A percentile compares a stretch with the other conserved stretches of the same genome.
Conservation (phyloP, 768 basidiomycete genomes). For the Pleurotus platypus region DNA sequence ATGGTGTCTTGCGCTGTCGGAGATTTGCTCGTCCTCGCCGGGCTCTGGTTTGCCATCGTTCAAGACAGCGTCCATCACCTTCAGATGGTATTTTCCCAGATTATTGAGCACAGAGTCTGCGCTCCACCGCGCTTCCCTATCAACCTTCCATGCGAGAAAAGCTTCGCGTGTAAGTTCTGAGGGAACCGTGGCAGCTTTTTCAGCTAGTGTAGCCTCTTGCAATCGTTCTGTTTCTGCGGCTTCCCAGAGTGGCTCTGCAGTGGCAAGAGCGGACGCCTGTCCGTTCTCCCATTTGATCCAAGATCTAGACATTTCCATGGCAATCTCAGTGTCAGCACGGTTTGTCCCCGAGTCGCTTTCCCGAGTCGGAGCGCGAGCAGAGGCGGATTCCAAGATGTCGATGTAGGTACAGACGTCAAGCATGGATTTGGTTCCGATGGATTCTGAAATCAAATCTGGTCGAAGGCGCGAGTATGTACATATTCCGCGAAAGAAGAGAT, state of each 20-base stretch:
- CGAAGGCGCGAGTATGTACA: constrained; percentile 64
- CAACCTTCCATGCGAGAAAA: constrained; percentile 15
- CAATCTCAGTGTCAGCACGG: constrained; percentile 27
- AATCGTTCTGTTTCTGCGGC: constrained; percentile 13
- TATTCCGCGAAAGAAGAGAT: constrained; percentile 68
- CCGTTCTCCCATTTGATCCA: constrained; percentile 49
- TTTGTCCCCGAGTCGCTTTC: background rate
- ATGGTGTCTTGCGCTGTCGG: background rate
- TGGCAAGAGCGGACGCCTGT: constrained; percentile 27
- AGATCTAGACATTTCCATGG: constrained; percentile 46
- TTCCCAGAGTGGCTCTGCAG: constrained; percentile 26
- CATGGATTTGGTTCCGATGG: constrained; percentile 61
- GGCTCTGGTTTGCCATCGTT: constrained; percentile 8
- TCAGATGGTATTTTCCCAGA: constrained; percentile 20
- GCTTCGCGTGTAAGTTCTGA: constrained; percentile 11
- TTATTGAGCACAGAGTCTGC: constrained; percentile 19
- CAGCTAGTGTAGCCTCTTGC: constrained; percentile 16
- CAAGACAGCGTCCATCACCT: constrained; percentile 22
- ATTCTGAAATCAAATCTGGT: constrained; percentile 72
- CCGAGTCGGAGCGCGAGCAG: constrained; percentile 14
- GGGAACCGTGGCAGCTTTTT: constrained; percentile 6
- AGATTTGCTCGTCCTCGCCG: background rate
- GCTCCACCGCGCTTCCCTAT: constrained; percentile 18
- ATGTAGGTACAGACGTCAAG: constrained; percentile 71
- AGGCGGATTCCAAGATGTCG: constrained; percentile 42